Evolutionary conservation across 345 rosid genomes (phyloP), one percentile per base, ranked within the genome.

Genomic region (Ceriops tagal): DNA sequence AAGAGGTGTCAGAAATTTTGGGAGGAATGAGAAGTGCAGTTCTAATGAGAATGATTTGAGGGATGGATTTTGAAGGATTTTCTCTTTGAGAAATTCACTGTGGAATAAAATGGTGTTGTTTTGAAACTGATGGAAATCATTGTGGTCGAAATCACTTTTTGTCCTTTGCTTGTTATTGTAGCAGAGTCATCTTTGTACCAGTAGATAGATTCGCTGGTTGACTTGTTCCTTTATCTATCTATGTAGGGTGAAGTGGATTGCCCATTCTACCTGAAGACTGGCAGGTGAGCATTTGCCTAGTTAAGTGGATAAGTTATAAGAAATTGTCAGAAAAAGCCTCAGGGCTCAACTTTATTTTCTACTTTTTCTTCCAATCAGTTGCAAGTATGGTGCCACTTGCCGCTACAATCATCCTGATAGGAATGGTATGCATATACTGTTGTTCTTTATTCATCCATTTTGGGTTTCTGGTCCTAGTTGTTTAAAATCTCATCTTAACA

Each of bases 341-440:
- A 61, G 22, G 20, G n/a, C 21, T 71, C 62, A 35, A 43, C 49
- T 62, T 76, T 51, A 62, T 58, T 53, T 52, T 24, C 39, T 71
- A 10, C 28, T 53, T 30, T 64, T 73, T 78, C 64, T 75, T 55
- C 37, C 49, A 49, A 62, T 69, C 79, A 93, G 96, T 83, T 93
- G 98, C 88, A 93, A 93, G 82, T 93, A 93, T 75, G 96, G 98
- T 52, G 79, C 91, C 75, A 85, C 84, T 69, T 93, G 98, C 73
- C 96, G 92, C 64, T 91, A 91, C 87, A 93, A 85, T 86, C 98
- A 93, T 77, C 98, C 98, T 74, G 96, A 93, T 74, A 76, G 97
- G 79, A 86, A 77, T 72, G 95, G 98, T 89, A 86, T 60, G 77
- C 69, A 34, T 31, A 61, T 13, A 32, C 53, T 27, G 37, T 53